These are phyloP conservation scores for Xylariaceae sp. DNA, from an alignment of 2,329 filamentous ascomycete genomes.

Conservation along the genomic window DNA sequence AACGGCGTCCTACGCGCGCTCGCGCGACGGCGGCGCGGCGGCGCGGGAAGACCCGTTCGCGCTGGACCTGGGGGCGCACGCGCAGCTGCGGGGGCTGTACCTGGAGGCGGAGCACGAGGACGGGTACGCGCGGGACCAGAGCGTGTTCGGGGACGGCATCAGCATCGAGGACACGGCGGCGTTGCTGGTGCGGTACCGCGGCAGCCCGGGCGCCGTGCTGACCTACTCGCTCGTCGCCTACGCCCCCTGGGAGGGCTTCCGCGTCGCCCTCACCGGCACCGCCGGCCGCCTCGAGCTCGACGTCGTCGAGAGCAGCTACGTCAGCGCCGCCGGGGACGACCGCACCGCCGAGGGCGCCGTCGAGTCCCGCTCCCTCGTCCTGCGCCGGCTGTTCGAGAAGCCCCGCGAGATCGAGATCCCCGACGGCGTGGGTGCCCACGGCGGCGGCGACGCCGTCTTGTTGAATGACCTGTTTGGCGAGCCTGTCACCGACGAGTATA, in stretches of 20 bases:
- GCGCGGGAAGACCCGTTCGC: slow-evolving; percentile 61
- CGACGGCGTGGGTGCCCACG: slow-evolving; percentile 58
- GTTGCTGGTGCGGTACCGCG: slow-evolving; percentile 59
- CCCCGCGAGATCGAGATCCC: slow-evolving; percentile 57
- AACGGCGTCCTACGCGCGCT: slow-evolving; percentile 48
- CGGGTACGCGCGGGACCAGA: slow-evolving; percentile 63
- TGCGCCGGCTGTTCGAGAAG: slow-evolving; percentile 59
- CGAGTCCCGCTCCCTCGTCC: slow-evolving; percentile 50
- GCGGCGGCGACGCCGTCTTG: slow-evolving; percentile 61
- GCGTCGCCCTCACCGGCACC: slow-evolving; percentile 61
- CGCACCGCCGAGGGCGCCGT: slow-evolving; percentile 57
- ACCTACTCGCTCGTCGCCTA: slow-evolving; percentile 64
- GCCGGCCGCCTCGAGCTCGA: slow-evolving; percentile 62
- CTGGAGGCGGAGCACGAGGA: slow-evolving; percentile 67
- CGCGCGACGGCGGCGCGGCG: slow-evolving; percentile 52
- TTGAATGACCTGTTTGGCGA: slow-evolving; percentile 61
- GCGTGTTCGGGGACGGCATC: slow-evolving; percentile 64
- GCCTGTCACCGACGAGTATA: slow-evolving; percentile 52
- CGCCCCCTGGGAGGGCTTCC: slow-evolving; percentile 64
- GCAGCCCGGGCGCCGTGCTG: slow-evolving; percentile 57
- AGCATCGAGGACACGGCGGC: slow-evolving; percentile 68
- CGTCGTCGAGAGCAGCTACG: slow-evolving; percentile 64
- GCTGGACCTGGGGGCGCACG: slow-evolving; percentile 54
- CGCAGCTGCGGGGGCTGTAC: slow-evolving; percentile 60
- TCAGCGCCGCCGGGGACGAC: slow-evolving; percentile 62